Base-by-base conservation (phyloP, 352 stramenopile genomes). In the Globisporangium sylvaticum region DNA sequence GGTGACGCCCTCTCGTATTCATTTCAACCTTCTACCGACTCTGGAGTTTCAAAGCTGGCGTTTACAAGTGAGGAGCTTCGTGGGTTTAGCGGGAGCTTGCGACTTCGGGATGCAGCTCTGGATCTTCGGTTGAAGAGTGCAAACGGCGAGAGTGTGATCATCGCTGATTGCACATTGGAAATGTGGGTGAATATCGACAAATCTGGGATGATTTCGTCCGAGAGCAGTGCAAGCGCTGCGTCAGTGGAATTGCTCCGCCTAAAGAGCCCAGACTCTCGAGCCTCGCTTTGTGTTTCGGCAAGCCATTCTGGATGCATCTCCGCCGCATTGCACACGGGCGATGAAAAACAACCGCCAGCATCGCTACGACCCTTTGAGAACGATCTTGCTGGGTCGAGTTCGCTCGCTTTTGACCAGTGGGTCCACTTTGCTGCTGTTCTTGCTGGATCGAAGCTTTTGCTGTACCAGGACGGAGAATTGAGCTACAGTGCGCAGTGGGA, bases 341-440 rank as follows among this genome's bases (percentile, higher is more conserved):
- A 34, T 10, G 7, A 25, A 42, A 22, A 22, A 3, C 27, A 14
- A 24, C 46, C 14, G 3, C 7, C 37, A n/a, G 14, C 22, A 9
- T 15, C 39, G 10, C 48, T 18, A n/a, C 1, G n/a, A 0, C 24
- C 20, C 7, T 29, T 61, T 12, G 34, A 60, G 15, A 64, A 53
- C 22, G 52, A 67, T 5, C 10, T 63, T 12, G 6, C 54, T 14
- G 42, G 15, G 14, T 3, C 37, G 22, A 34, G 14, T 1, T 18
- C 14, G 20, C 48, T 65, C 18, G 65, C 60, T 3, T 58, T 68
- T 39, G 70, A 68, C 22, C 50, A 83, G 39, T 91, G 83, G 83
- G 27, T 78, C 24, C 83, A 91, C 65, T 52, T 90, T 15, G 74
- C 75, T n/a, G 25, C 89, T 18, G 79, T 91, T 0, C 72, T 82